Conservation (phyloP, 257 asterid genomes). For the Fraxinus americana region DNA sequence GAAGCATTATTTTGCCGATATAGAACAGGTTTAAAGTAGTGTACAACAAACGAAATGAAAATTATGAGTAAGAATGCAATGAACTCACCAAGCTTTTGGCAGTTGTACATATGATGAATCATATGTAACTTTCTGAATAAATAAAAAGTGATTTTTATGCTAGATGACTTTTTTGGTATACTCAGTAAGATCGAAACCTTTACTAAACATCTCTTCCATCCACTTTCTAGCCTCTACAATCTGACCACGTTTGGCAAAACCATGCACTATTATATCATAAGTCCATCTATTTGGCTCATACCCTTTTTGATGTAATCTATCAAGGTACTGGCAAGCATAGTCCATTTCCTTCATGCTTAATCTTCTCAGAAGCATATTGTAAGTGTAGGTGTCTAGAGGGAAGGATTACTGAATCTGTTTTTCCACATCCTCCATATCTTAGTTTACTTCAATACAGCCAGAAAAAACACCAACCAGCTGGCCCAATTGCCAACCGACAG, state of each 20-base stretch:
- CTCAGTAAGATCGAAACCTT: slow-evolving; percentile 53
- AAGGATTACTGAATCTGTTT: slow-evolving; percentile 58
- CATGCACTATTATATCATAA: slow-evolving; percentile 57
- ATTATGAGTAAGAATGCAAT: slow-evolving; percentile 20
- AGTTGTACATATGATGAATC: slow-evolving; percentile 8
- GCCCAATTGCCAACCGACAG: slow-evolving; percentile 56
- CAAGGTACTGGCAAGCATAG: slow-evolving; percentile 46
- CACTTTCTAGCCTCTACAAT: slow-evolving; percentile 59
- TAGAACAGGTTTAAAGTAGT: slow-evolving; percentile 1
- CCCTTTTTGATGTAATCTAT: slow-evolving; percentile 48
- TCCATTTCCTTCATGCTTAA: slow-evolving; percentile 41
- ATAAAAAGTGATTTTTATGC: slow-evolving; percentile 18
- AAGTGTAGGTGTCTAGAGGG: slow-evolving; percentile 55
- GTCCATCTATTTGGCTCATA: slow-evolving; percentile 75
- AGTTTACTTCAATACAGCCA: slow-evolving; percentile 41
- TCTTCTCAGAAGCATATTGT: slow-evolving; percentile 73
- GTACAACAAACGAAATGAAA: slow-evolving; percentile 11
- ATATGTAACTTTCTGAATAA: slow-evolving; percentile 7
- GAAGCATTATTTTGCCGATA: not conserved
- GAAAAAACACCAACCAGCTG: slow-evolving; percentile 64
- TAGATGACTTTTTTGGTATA: slow-evolving; percentile 27
- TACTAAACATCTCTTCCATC: slow-evolving; percentile 53
- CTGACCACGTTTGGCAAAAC: slow-evolving; percentile 56
- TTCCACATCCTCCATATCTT: slow-evolving; percentile 48
- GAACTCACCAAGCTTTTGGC: slow-evolving; percentile 23